Percentiles rank a stretch among this genome's conserved stretches.
Conservation (phyloP, 2,329 filamentous ascomycete species). For the Coniella vitis region DNA sequence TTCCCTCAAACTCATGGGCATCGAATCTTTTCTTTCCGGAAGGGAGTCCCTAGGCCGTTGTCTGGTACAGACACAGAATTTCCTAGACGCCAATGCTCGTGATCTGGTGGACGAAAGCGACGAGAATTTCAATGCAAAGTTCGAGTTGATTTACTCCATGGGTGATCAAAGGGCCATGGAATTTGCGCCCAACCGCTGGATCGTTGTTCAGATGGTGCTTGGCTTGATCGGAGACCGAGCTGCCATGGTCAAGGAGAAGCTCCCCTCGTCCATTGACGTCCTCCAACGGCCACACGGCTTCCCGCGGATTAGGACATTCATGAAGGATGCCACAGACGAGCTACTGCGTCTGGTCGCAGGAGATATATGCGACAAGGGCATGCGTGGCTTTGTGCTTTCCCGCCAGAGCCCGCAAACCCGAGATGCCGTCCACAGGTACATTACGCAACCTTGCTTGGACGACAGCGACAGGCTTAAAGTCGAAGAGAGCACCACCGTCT, state of each 20-base stretch:
- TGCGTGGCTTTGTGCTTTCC: conserved; percentile 19
- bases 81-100: conserved; percentile 36
- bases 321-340: conserved; percentile 21
- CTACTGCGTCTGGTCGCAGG: conserved; percentile 30
- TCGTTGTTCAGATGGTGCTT: conserved; percentile 46
- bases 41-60: conserved; percentile 23
- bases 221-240: conserved; percentile 30
- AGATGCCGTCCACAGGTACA: conserved; percentile 23
- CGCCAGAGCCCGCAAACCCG: background rate
- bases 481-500: conserved; percentile 32
- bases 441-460: conserved; percentile 30
- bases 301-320: conserved; percentile 43
- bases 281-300: conserved; percentile 29
- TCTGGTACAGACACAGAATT: conserved; percentile 36
- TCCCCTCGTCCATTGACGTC: conserved; percentile 38
- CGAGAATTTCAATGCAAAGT: conserved; percentile 53
- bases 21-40: conserved; percentile 38
- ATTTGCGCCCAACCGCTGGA: conserved; percentile 49
- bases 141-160: conserved; percentile 58
- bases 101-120: conserved; percentile 62
- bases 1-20: conserved; percentile 55
- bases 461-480: conserved; percentile 26
- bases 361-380: conserved; percentile 36
- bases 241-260: conserved; percentile 20
- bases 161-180: conserved; percentile 45